Evolutionary conservation across 225 moss, liverwort and hornwort genomes (phyloP), one percentile per base, ranked within the genome.

Genomic region (Asterella californica): DNA sequence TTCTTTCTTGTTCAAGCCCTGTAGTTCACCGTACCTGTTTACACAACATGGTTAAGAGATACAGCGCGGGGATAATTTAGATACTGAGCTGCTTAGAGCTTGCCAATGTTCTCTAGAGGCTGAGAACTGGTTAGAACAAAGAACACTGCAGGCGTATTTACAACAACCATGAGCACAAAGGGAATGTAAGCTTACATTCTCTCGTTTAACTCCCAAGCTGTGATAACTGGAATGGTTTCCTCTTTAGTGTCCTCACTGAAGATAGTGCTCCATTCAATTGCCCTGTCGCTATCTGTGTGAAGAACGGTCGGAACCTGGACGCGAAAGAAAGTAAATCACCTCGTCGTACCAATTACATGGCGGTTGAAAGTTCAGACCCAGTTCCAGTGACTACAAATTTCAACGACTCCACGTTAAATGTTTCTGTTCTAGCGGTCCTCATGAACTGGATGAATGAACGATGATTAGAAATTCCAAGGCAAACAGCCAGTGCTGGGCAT

Each of bases 141-240:
- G 49, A n/a, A 60, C 11, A 25, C 11, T 22, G 42, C 25, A 24
- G 60, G 60, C 45, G 12, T 42, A 76, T 25, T n/a, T 33, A 2
- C 3, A 34, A 19, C 17, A 27, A 30, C 0, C 24, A 54, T 18
- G 22, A 72, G 15, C 34, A 21, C n/a, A 9, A 12, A 55, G 1
- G 2, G 25, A 70, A 70, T n/a, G 33, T 77, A 34, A 36, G 76
- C 87, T 83, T 79, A 96, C 96, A 96, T 94, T 76, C 96, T 90
- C 82, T 96, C 96, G 55, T 96, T 96, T 0, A 96, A 90, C 84
- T 96, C 91, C 96, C 96, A 96, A 34, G 96, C 94, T 77, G 87
- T 93, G 25, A 96, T 78, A 49, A 96, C 96, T 0, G 96, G 96
- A 72, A 96, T 96, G 19, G 90, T 87, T 85, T 90, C 89, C 47